Evolutionary conservation across 345 rosid species (phyloP), one percentile per base, ranked within the genome.

Genomic region (Pelargonium nanum): DNA sequence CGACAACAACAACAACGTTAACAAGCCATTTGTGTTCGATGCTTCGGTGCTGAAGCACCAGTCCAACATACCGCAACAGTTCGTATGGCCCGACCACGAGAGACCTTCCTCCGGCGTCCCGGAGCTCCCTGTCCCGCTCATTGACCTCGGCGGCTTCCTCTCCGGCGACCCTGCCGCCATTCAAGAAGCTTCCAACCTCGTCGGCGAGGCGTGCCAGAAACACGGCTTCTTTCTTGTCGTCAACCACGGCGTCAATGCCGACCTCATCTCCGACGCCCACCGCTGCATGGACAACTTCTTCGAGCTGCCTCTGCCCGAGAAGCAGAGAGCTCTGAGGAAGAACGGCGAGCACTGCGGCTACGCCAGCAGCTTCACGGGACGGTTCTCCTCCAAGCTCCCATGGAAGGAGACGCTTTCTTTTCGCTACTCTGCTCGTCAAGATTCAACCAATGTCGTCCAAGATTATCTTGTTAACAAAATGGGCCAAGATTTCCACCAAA

Each of bases 361-460:
- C 54, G 99, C 99, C 4, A 89, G 97, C 68, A 93, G 97, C 72
- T 93, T 93, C 84, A 93, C 99, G 24, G 88, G 97, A 4, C 81
- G 99, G 60, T 93, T 93, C 68, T 78, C 88, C 48, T 79, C 88
- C 30, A 89, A 87, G 71, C 91, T 93, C 19, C 99, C 99, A 0
- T 93, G 99, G 97, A 93, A 93, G 69, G 99, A 93, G 74, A 93
- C 97, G 0, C 87, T 93, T 21, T 93, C 99, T 58, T 81, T 93
- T 64, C 64, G 78, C 22, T 83, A 72, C 68, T 80, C 81, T 1
- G 85, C 84, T 16, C 85, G 78, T 54, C 34, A 70, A 20, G 68
- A 56, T 54, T 68, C 76, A 4, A 62, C 81, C 4, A 74, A 74
- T 52, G 45, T 77, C 4, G 89, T 93, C 22, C 65, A 83, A 57